Evolutionary conservation across 2,329 filamentous ascomycete species (phyloP), one percentile per base, ranked within the genome.

Genomic region (Cadophora malorum): DNA sequence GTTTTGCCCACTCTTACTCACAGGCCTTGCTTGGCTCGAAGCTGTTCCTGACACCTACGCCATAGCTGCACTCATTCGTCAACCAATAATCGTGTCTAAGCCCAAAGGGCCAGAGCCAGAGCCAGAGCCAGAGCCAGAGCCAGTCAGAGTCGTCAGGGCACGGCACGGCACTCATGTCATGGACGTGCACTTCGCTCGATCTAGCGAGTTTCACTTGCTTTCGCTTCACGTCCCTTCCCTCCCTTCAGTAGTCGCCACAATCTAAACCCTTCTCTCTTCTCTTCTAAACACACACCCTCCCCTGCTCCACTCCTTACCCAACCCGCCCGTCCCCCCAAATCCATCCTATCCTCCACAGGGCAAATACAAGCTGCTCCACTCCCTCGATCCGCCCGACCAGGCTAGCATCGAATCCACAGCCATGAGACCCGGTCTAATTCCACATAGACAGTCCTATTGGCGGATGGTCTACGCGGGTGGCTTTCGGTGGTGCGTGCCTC

Each of bases 401-500:
- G 50, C 50, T 28, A 53, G n/a, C 33, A 58, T 38, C 28, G 14
- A 19, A 19, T 21, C 55, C n/a, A 14, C 31, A 21, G n/a, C 33
- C 4, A 16, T 14, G 1, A 10, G 33, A 16, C n/a, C 55, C 55
- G 31, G 21, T 45, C n/a, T 8, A 28, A 38, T 59, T 38, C 16
- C 35, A 25, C 14, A 7, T 21, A 4, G 1, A 38, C 21, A 3
- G 56, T 35, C 19, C 53, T 25, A 38, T 58, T 64, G 23, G 61
- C 50, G 9, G 45, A 14, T 19, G 49, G 12, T 10, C 14, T 38
- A 58, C 52, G 59, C 60, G 59, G 65, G 65, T 67, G 60, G 60
- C 61, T 60, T 50, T 59, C 52, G 60, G 35, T 59, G 65, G 66
- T 64, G 33, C 41, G 47, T 33, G 52, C 61, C 38, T 33, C 31